These are phyloP conservation scores for Jasminum sambac DNA, from an alignment of 257 asterid species.

Conservation along the genomic window DNA sequence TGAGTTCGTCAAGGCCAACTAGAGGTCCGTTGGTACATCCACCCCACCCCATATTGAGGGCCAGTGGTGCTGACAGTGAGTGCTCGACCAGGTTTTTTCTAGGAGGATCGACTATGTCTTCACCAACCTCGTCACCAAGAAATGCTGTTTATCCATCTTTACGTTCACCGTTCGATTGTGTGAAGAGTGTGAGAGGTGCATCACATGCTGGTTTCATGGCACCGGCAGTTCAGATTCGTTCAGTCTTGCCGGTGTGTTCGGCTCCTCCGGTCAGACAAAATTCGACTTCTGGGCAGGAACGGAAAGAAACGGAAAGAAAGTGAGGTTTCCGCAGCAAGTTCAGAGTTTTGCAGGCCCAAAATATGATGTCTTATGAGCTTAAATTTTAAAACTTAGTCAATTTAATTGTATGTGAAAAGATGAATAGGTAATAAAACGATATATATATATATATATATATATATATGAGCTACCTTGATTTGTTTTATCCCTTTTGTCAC, in stretches of 20 bases:
- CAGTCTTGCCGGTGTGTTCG: conserved; percentile 56
- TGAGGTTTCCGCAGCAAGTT: conserved; percentile 8
- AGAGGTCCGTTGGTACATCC: conserved; percentile 4
- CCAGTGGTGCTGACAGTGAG: conserved; percentile 3
- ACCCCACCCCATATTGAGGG: not conserved
- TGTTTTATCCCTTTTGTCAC: not conserved
- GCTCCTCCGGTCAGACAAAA: conserved; percentile 38
- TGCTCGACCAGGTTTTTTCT: not conserved
- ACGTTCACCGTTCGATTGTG: conserved; percentile 16
- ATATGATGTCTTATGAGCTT: conserved; percentile 5
- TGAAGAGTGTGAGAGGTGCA: conserved; percentile 1
- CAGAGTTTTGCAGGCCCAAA: conserved; percentile 28
- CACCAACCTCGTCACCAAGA: conserved; percentile 14
- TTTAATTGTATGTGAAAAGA: not conserved
- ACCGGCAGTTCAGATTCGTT: conserved; percentile 61
- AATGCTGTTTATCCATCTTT: conserved; percentile 5
- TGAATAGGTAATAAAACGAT: not conserved
- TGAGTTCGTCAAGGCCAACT: not conserved
- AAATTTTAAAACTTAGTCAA: not conserved
- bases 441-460: not conserved
- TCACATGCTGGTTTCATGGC: conserved; percentile 29
- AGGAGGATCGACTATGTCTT: not conserved
- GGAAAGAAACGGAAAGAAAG: not conserved
- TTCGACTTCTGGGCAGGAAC: conserved; percentile 7
- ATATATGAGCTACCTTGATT: not conserved